phyloP scores from a whole-genome alignment of 164 flowering plant genomes.

The Paratinospora sagittata region DNA sequence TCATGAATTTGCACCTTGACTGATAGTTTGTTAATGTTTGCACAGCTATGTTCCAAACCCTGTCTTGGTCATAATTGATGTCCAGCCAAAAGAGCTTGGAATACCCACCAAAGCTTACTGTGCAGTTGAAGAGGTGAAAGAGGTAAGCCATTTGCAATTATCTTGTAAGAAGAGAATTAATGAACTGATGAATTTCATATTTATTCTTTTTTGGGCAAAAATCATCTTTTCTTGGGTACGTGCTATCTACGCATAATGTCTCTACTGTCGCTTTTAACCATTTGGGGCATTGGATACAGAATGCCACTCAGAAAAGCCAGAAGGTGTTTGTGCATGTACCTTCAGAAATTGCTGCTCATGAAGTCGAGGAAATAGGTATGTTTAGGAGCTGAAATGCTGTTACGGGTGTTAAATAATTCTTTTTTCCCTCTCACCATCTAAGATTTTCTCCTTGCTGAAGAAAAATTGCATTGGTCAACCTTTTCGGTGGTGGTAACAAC shows the following conservation, averaged over 20 bases:
- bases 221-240: background rate
- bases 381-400: background rate
- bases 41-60: constrained; percentile 90
- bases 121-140: constrained; percentile 96
- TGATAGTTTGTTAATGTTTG: background rate
- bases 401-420: background rate
- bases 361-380: constrained; percentile 98
- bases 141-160: constrained; percentile 36
- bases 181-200: too few species aligned
- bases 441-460: background rate
- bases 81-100: constrained; percentile 94
- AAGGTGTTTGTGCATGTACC: constrained; percentile 95
- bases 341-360: constrained; percentile 99
- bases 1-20: background rate
- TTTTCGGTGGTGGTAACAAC: background rate
- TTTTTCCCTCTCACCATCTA: background rate
- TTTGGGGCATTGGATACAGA: constrained; percentile 41
- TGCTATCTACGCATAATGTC: background rate
- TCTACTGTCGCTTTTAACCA: background rate
- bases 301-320: constrained; percentile 98
- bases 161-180: background rate
- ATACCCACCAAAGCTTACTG: constrained; percentile 95
- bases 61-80: constrained; percentile 94
- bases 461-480: background rate
- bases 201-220: background rate